A percentile compares a stretch with the other conserved stretches of the same genome.
Conservation (phyloP, 768 basidiomycete genomes). For the Cystofilobasidium macerans region DNA sequence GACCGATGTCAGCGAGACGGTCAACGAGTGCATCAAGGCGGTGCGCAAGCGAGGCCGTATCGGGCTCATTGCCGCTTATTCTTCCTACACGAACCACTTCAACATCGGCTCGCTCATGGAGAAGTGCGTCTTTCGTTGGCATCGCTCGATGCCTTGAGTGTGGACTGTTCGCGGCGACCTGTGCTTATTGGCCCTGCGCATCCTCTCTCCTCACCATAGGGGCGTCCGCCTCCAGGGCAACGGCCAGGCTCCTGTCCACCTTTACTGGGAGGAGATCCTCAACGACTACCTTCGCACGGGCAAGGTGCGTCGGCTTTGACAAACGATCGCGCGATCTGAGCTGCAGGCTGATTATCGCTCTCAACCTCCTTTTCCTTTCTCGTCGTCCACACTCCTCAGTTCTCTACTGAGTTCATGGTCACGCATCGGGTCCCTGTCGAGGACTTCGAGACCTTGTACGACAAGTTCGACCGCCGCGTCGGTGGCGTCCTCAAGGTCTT, state of each 20-base stretch:
- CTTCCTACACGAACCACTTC: conserved; percentile 3
- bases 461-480: conserved; percentile 48
- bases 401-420: conserved; percentile 34
- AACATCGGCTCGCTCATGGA: conserved; percentile 1
- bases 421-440: conserved; percentile 47
- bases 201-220: no score
- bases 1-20: conserved; percentile 59
- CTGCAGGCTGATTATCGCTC: conserved; percentile 11
- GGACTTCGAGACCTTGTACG: conserved; percentile 53
- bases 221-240: conserved; percentile 4
- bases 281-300: conserved; percentile 55
- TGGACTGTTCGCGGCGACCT: no score
- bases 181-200: no score
- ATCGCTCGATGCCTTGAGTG: no score
- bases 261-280: conserved; percentile 62
- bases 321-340: no score
- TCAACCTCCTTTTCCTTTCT: background rate
- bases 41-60: conserved; percentile 49
- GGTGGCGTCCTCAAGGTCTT: conserved; percentile 61
- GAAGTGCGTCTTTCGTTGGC: background rate
- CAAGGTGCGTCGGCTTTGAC: no score
- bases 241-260: conserved; percentile 53
- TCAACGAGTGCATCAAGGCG: conserved; percentile 45
- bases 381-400: no score
- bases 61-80: conserved; percentile 59